Base-by-base conservation (phyloP, 2,329 filamentous ascomycete genomes). In the Cladosporium sp. region DNA sequence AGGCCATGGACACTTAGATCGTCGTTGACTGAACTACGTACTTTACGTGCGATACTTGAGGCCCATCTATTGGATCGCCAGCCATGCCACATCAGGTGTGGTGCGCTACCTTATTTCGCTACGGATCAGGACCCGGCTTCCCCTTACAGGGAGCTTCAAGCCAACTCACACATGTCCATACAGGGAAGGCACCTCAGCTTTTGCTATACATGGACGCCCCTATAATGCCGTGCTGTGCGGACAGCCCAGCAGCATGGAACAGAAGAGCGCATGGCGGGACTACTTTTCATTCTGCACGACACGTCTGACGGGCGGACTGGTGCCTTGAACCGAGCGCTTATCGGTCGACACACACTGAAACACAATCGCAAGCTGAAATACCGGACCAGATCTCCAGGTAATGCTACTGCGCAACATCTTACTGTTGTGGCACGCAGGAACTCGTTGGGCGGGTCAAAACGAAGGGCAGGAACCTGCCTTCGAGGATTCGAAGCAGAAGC, bases 281-380 rank as follows among this genome's bases (percentile, higher is more conserved):
- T 58, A 13, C 32, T 58, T 28, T 58, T 58, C 13, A 58, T 58
- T 8, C 56, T 18, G 34, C 56, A 58, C 7, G 34, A 58, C 13
- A 18, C 56, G 14, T 16, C 56, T 13, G 14, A 28, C 14, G 56
- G 56, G 13, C 32, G 56, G 32, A 58, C 56, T 58, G 56, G 56
- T 23, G 32, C 34, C 3, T 3, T 7, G 21, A 58, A 58, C 34
- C 6, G 23, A 26, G 5, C 56, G 1, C 56, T 58, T 21, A 43
- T 58, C 34, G 26, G 56, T 43, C 21, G 21, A 58, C 56, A 58
- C 56, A 58, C 56, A 39, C 34, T 58, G 34, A 28, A 43, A 23
- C 34, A 58, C 56, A 58, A 58, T 43, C 56, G 56, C 8, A 39
- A 25, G 21, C 21, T 43, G n/a, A 58, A 28, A 43, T 28, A 13